Percentiles rank a stretch among this genome's conserved stretches.
These are phyloP conservation scores for Metschnikowia sp. DNA, from an alignment of 805 yeast genomes.

Conservation along the genomic window DNA sequence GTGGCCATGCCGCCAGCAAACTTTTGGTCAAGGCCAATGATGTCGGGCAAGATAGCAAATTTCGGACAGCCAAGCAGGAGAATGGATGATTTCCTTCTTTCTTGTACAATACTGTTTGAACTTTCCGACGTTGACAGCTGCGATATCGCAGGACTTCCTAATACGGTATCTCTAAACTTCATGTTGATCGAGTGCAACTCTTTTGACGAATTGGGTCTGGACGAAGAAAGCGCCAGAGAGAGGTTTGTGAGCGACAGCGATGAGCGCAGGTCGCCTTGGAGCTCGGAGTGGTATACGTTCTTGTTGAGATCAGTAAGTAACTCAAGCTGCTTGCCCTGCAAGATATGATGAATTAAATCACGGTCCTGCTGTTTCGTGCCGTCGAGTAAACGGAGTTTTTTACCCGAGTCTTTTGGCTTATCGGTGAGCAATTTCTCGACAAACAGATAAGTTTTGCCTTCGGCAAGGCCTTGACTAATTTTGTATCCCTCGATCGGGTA, in stretches of 20 bases:
- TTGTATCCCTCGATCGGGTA: constrained; percentile 34
- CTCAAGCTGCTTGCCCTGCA: constrained; percentile 33
- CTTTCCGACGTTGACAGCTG: background rate
- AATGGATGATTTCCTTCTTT: constrained; percentile 26
- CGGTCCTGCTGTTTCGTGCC: constrained; percentile 23
- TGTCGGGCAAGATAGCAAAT: constrained; percentile 31
- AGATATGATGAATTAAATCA: constrained; percentile 28
- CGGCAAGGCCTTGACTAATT: constrained; percentile 23
- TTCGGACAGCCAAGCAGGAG: constrained; percentile 25
- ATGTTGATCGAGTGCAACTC: constrained; percentile 23
- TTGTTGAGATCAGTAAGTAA: constrained; percentile 36
- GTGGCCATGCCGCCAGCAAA: constrained; percentile 4
- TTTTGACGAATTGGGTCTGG: constrained; percentile 18
- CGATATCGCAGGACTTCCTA: background rate
- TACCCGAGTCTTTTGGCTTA: constrained; percentile 21
- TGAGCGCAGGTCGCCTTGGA: constrained; percentile 28
- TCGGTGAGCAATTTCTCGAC: constrained; percentile 21
- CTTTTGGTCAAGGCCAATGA: background rate
- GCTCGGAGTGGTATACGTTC: constrained; percentile 30
- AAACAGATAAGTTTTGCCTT: constrained; percentile 17
- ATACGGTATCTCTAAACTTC: background rate
- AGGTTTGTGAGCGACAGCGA: constrained; percentile 34
- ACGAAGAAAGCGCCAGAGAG: constrained; percentile 20
- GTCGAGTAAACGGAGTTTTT: constrained; percentile 26
- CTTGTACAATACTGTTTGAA: constrained; percentile 1